phyloP scores from a whole-genome alignment of 805 yeast species.

The Candida nanaspora region DNA sequence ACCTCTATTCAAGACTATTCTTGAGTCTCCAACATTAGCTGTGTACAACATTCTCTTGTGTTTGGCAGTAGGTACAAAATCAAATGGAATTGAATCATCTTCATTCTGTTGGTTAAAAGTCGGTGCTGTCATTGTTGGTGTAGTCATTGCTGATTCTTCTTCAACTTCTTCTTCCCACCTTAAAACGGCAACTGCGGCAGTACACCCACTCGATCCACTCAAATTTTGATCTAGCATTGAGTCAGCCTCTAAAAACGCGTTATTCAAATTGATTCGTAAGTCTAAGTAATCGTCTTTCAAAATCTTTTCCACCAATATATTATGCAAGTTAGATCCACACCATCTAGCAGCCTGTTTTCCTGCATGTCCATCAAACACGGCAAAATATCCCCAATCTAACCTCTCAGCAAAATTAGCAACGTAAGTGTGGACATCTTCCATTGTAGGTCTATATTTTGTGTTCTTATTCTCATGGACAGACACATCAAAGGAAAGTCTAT shows the following conservation, averaged over 20 bases:
- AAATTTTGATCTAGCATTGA: conserved; percentile 50
- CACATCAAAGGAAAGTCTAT: conserved; percentile 64
- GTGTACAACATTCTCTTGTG: conserved; percentile 79
- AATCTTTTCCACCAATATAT: conserved; percentile 54
- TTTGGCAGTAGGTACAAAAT: conserved; percentile 37
- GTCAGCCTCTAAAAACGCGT: conserved; percentile 74
- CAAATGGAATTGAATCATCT: conserved; percentile 26
- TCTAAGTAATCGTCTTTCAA: conserved; percentile 38
- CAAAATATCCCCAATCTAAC: conserved; percentile 91
- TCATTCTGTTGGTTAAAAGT: background rate
- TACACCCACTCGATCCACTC: conserved; percentile 79
- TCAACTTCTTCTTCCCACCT: conserved; percentile 62
- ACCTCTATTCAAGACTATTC: conserved; percentile 71
- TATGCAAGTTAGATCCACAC: conserved; percentile 85
- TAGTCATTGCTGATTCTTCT: background rate
- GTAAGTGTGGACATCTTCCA: conserved; percentile 96
- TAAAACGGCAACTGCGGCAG: conserved; percentile 89
- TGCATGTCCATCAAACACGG: conserved; percentile 95
- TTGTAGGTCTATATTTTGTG: conserved; percentile 68
- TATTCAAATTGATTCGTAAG: conserved; percentile 58
- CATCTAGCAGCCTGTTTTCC: conserved; percentile 89
- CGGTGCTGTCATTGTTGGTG: background rate
- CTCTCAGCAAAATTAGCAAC: conserved; percentile 90
- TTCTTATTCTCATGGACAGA: conserved; percentile 93
- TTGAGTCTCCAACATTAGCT: conserved; percentile 92